Conservation (phyloP, 305 asterid species). For the Nicotiana rustica region DNA sequence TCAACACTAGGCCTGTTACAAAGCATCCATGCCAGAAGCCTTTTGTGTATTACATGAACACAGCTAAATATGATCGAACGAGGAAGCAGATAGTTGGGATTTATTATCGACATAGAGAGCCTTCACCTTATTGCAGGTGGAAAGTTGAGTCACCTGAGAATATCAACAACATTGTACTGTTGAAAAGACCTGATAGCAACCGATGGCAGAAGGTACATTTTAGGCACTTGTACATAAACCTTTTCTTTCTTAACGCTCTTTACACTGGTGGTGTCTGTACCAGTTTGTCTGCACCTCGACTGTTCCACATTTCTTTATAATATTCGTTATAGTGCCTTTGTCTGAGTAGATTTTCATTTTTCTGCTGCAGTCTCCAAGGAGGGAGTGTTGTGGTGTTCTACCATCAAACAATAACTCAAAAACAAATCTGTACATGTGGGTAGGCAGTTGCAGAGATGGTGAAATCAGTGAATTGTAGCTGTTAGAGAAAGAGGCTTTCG, state of each 20-base stretch:
- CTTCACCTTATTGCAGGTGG: conserved; percentile 76
- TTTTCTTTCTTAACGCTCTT: no score
- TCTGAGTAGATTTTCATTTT: neutral
- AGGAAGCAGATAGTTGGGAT: conserved; percentile 72
- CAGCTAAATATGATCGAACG: conserved; percentile 60
- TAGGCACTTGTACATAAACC: neutral
- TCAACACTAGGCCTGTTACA: conserved; percentile 88
- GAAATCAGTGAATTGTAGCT: conserved; percentile 63
- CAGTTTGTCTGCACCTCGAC: neutral
- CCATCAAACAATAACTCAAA: conserved; percentile 60
- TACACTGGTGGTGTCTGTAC: neutral
- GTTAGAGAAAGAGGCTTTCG: conserved; percentile 29
- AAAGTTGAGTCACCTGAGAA: conserved; percentile 63
- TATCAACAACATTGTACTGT: conserved; percentile 61
- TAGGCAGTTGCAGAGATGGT: conserved; percentile 76
- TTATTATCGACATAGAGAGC: conserved; percentile 61
- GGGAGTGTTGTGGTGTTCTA: conserved; percentile 87
- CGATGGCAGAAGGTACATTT: conserved; percentile 75
- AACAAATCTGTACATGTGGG: conserved; percentile 66
- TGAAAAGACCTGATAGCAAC: conserved; percentile 68
- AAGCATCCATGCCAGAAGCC: conserved; percentile 96
- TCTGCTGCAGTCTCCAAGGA: conserved; percentile 80
- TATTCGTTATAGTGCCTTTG: neutral
- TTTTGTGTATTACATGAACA: conserved; percentile 66
- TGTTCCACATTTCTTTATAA: neutral